Evolutionary conservation across 1,284 basidiomycete species (phyloP).

Genomic region (Caloboletus firmus): DNA sequence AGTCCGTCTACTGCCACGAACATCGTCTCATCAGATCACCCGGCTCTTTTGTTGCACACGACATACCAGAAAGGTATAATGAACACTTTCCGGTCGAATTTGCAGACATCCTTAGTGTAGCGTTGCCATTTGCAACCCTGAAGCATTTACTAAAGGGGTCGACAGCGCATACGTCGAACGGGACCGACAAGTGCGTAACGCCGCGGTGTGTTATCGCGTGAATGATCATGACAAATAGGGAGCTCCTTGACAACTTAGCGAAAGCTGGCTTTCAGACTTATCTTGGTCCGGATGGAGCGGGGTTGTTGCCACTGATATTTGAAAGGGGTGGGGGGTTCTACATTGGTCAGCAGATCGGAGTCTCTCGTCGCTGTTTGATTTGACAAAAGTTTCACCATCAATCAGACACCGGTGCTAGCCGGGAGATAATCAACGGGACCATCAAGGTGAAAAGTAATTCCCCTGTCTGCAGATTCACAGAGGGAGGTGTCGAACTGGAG

Average conservation of each 20-base stretch:
- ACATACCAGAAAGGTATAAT: conserved; percentile 25
- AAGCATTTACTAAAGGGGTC: conserved; percentile 12
- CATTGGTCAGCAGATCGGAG: conserved; percentile 30
- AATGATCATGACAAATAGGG: conserved; percentile 16
- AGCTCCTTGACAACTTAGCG: conserved; percentile 41
- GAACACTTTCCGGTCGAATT: conserved; percentile 28
- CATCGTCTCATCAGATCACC: not conserved
- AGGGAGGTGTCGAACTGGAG: conserved; percentile 38
- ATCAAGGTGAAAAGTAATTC: conserved; percentile 44
- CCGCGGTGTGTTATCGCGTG: not conserved
- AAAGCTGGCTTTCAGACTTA: conserved; percentile 45
- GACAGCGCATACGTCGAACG: conserved; percentile 11
- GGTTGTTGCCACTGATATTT: conserved; percentile 38
- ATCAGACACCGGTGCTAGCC: conserved; percentile 37
- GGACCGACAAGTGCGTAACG: conserved; percentile 23
- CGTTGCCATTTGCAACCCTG: conserved; percentile 21
- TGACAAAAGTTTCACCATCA: not conserved
- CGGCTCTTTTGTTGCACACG: not conserved
- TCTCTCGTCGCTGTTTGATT: not conserved
- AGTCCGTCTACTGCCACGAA: not conserved
- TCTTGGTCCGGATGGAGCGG: conserved; percentile 41
- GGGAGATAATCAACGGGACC: conserved; percentile 43
- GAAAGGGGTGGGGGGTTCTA: conserved; percentile 44
- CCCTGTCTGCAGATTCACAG: conserved; percentile 35
- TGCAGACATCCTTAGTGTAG: conserved; percentile 22